Conservation (phyloP, 495 filamentous ascomycete species). For the Bacidia gigantensis region DNA sequence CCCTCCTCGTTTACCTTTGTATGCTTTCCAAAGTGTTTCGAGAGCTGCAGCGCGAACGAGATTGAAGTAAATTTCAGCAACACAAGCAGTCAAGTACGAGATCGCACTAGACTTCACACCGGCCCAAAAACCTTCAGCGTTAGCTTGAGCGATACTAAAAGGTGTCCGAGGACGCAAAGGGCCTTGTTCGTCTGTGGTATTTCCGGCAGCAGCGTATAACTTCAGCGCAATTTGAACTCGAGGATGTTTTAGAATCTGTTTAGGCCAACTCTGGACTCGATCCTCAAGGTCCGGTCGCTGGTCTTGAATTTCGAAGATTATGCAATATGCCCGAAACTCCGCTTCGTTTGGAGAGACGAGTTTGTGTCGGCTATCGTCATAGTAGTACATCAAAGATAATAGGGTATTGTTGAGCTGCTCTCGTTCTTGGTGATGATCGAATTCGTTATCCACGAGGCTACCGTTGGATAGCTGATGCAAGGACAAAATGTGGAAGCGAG, state of each 20-base stretch:
- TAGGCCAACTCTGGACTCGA: slow-evolving; percentile 58
- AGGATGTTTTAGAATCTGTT: slow-evolving; percentile 37
- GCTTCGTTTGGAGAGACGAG: slow-evolving; percentile 55
- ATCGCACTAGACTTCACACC: slow-evolving; percentile 54
- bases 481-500: slow-evolving; percentile 79
- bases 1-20: slow-evolving; percentile 29
- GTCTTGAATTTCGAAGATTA: slow-evolving; percentile 70
- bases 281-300: slow-evolving; percentile 56
- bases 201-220: slow-evolving; percentile 53
- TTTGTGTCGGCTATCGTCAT: slow-evolving; percentile 54
- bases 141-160: slow-evolving; percentile 45
- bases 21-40: slow-evolving; percentile 49
- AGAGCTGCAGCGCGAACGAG: slow-evolving; percentile 64
- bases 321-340: slow-evolving; percentile 82
- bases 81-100: slow-evolving; percentile 86
- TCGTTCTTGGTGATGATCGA: slow-evolving; percentile 75
- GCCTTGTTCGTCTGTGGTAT: slow-evolving; percentile 47
- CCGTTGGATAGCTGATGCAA: slow-evolving; percentile 66
- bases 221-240: slow-evolving; percentile 54
- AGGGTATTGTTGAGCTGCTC: slow-evolving; percentile 86
- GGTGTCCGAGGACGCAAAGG: slow-evolving; percentile 45
- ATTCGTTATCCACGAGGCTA: slow-evolving; percentile 47
- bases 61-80: slow-evolving; percentile 84
- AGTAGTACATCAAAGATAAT: slow-evolving; percentile 75
- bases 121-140: slow-evolving; percentile 59